These are phyloP conservation scores for Populus hybrid DNA, from an alignment of 441 rosid species.

Conservation along the genomic window DNA sequence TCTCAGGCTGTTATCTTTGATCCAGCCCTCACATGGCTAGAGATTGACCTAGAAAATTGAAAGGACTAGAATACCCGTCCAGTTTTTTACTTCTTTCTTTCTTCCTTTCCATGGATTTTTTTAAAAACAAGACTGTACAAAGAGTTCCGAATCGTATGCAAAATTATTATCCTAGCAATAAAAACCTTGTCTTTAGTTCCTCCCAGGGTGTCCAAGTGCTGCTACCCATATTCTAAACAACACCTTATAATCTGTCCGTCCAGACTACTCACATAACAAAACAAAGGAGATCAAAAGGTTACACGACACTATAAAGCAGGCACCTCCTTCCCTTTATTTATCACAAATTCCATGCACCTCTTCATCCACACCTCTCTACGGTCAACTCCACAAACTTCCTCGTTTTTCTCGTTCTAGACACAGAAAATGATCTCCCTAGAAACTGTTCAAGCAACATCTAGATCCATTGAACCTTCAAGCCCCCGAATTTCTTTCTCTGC, in stretches of 20 bases:
- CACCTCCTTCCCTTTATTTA: conserved; percentile 32
- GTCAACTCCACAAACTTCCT: not conserved
- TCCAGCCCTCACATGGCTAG: conserved; percentile 49
- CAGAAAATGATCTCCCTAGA: conserved; percentile 50
- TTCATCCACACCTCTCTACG: not conserved
- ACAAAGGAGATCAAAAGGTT: conserved; percentile 10
- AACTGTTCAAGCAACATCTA: conserved; percentile 32
- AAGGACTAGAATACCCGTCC: not conserved
- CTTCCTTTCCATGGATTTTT: not conserved
- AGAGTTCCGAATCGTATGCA: not conserved
- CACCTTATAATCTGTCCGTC: conserved; percentile 39
- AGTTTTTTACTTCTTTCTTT: not conserved
- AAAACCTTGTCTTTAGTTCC: conserved; percentile 20
- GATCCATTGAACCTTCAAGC: conserved; percentile 44
- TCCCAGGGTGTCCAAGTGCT: conserved; percentile 59
- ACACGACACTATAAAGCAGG: not conserved
- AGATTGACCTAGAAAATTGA: not conserved
- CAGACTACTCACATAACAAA: conserved; percentile 27
- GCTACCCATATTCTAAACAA: conserved; percentile 44
- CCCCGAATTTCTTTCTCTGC: conserved; percentile 85
- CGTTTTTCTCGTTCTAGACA: not conserved
- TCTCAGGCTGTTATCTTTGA: conserved; percentile 10
- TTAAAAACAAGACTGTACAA: not conserved
- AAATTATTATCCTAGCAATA: not conserved
- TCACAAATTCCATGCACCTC: conserved; percentile 25